phyloP scores from a whole-genome alignment of 176 grass and related monocot species.

The Lolium perenne region DNA sequence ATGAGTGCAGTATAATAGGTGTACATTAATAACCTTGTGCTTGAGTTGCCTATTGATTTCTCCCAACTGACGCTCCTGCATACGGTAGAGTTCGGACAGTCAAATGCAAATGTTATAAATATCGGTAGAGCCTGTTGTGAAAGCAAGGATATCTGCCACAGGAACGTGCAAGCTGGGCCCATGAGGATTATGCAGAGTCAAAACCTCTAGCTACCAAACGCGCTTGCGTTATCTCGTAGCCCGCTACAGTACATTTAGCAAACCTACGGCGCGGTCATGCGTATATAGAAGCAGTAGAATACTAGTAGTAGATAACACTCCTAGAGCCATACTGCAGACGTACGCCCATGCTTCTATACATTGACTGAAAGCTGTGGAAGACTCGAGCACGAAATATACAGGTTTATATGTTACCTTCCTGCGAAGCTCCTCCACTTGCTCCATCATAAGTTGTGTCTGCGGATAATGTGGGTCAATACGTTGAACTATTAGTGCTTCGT shows the following conservation, averaged over 20 bases:
- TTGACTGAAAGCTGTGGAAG: background rate
- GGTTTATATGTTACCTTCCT: conserved; percentile 58
- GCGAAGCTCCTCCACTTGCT: conserved; percentile 94
- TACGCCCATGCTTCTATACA: conserved; percentile 23
- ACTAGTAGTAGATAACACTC: background rate
- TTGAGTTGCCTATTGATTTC: conserved; percentile 96
- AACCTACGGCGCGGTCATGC: background rate
- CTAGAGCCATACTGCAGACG: background rate
- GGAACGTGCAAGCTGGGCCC: background rate
- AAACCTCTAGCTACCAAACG: background rate
- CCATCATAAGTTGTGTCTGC: conserved; percentile 94
- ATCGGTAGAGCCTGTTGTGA: background rate
- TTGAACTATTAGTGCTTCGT: background rate
- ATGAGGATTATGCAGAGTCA: background rate
- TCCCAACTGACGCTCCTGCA: conserved; percentile 85
- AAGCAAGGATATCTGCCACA: conserved; percentile 11
- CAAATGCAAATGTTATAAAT: background rate
- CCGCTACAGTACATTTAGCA: background rate
- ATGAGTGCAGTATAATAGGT: background rate
- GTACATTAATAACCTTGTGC: conserved; percentile 51
- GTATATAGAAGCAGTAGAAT: background rate
- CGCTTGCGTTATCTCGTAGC: conserved; percentile 23
- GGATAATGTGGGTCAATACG: background rate
- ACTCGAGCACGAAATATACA: background rate
- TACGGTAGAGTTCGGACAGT: conserved; percentile 28